Evolutionary conservation across 2,329 filamentous ascomycete species (phyloP), one percentile per base, ranked within the genome.

Genomic region (Grosmannia clavigera): DNA sequence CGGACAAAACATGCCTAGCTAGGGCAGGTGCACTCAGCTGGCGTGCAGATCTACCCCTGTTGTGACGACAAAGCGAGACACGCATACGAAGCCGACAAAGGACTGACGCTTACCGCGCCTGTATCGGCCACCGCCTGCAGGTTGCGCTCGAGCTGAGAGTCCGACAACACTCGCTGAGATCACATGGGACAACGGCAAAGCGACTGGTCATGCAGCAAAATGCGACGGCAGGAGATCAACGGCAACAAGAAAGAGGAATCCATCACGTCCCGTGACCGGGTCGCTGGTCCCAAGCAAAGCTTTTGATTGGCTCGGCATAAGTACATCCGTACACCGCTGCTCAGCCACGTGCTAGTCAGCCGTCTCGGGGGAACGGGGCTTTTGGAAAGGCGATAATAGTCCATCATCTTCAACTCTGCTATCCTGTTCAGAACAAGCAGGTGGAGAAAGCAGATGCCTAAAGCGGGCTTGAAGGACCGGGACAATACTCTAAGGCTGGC

Each of bases 281-380:
- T 43, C 40, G 14, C 16, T 5, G 16, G 40, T 4, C 7, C 2
- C 4, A 5, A 19, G 19, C 43, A 46, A 19, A 46, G 43, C 19
- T 19, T 19, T 5, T 12, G 6, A 46, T 46, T 27, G 48, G 25
- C 22, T 29, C 27, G 46, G n/a, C 46, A 22, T 48, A 48, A 35
- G 33, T 35, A 40, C 38, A 16, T 27, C 48, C 22, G 22, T 16
- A 25, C 25, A 27, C 22, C 48, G 25, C 31, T 19, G 46, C 14
- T n/a, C 12, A 14, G 46, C 46, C 56, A 58, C 56, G 57, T 54
- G 58, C 58, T 35, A 35, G 10, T 31, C 10, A 46, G 25, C 35
- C 50, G 3, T 38, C 35, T 59, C 52, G 52, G 58, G 51, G 58
- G 40, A 59, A 59, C 51, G 58, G 58, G 52, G 19, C 5, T 33